phyloP scores from a whole-genome alignment of 2,329 filamentous ascomycete species.

The Monilinia fructicola region DNA sequence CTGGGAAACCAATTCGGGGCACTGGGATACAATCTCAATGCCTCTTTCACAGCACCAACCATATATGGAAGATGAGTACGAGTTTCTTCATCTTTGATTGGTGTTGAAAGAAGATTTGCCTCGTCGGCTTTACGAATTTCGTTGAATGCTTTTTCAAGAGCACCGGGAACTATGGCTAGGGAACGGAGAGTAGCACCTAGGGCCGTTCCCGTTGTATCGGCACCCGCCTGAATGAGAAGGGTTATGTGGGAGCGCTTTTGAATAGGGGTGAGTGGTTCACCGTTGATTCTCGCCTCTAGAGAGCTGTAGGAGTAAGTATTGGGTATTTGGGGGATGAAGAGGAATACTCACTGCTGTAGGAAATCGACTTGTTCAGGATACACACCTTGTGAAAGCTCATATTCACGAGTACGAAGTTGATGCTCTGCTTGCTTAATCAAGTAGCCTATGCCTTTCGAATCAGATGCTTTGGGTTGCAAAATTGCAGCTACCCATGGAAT shows the following conservation, averaged over 20 bases:
- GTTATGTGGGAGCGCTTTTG: slow-evolving; percentile 22
- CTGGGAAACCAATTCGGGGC: slow-evolving; percentile 2
- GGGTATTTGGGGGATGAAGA: no score
- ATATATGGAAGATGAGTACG: slow-evolving; percentile 15
- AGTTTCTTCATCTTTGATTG: slow-evolving; percentile 6
- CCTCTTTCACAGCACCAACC: slow-evolving; percentile 1
- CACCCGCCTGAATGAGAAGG: slow-evolving; percentile 26
- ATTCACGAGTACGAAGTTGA: not conserved
- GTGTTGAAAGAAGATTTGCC: slow-evolving; percentile 4
- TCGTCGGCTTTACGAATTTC: not conserved
- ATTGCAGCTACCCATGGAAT: not conserved
- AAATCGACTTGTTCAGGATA: slow-evolving; percentile 13
- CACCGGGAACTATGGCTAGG: not conserved
- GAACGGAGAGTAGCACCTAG: slow-evolving; percentile 19
- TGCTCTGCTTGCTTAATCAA: not conserved
- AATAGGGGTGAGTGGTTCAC: slow-evolving; percentile 11
- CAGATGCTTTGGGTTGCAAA: not conserved
- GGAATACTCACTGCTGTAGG: slow-evolving; percentile 12
- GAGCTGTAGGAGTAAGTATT: not conserved
- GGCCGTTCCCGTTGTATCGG: slow-evolving; percentile 27
- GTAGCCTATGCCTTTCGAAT: not conserved
- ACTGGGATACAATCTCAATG: not conserved
- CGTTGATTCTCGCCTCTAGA: slow-evolving; percentile 14
- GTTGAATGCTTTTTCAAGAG: not conserved
- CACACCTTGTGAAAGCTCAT: not conserved